Conservation (phyloP, 106 monocot species). For the Allium cepa region DNA sequence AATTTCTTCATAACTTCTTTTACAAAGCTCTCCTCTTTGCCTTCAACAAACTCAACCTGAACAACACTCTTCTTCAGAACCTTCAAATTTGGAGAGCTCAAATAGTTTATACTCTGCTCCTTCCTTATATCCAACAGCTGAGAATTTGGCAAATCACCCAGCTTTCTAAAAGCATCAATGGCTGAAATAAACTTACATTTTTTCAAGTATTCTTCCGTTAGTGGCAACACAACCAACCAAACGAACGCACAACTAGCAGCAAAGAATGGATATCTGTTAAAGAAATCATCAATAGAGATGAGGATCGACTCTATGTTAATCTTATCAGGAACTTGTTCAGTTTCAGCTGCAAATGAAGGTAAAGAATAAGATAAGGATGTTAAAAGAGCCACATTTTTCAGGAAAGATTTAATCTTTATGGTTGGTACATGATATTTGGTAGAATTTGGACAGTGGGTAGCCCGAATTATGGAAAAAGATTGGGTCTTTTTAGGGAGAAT, state of each 20-base stretch:
- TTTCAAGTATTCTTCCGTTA: conserved; percentile 62
- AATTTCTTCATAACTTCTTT: conserved; percentile 50
- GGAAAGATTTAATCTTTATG: conserved; percentile 13
- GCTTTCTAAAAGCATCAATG: conserved; percentile 70
- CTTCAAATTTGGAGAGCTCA: conserved; percentile 73
- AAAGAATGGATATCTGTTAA: conserved; percentile 80
- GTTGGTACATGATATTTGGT: not conserved
- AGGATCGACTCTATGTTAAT: conserved; percentile 64
- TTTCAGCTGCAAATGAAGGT: conserved; percentile 27
- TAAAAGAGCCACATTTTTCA: not conserved
- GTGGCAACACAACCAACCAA: conserved; percentile 76
- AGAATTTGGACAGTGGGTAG: conserved; percentile 8
- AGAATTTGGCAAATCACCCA: conserved; percentile 45
- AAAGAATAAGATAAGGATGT: conserved; percentile 10
- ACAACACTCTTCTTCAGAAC: conserved; percentile 50
- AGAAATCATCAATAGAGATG: conserved; percentile 72
- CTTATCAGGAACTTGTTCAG: conserved; percentile 36
- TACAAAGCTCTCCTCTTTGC: conserved; percentile 49
- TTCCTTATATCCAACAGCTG: conserved; percentile 88
- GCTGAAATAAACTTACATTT: conserved; percentile 69
- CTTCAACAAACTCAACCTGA: conserved; percentile 63
- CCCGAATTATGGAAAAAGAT: not conserved
- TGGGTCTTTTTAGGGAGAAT: not conserved
- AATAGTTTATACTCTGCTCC: conserved; percentile 43
- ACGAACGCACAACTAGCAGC: conserved; percentile 57